Evolutionary conservation across 345 rosid genomes (phyloP), one percentile per base, ranked within the genome.

Genomic region (Eucalyptus grandis): DNA sequence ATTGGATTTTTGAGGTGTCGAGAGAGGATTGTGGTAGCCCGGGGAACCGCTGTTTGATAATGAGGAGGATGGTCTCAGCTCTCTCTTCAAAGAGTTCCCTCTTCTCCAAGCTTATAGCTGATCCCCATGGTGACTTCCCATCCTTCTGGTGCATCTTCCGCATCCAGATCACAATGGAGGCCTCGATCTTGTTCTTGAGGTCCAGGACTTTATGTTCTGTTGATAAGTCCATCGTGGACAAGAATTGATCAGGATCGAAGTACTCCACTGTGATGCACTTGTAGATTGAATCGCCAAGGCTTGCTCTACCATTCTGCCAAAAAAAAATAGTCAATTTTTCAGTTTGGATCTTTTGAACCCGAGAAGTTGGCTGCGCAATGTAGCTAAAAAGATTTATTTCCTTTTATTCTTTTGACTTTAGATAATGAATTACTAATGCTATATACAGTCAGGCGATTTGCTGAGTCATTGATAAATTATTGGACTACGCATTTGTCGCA

Each of bases 71-170:
- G 40, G 97, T 97, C 89, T 97, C 98, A 51, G 97, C 99, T 90
- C 99, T 93, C 89, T 97, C 99, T 93, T 97, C 99, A 46, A 98
- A 98, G 83, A 96, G 93, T 88, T 96, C 99, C 93, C 99, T 93
- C 90, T 97, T 98, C 95, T 97, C 99, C 93, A 98, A 89, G 91
- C 99, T 96, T 60, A 97, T 94, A 19, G 94, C 96, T n/a, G 99
- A 95, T 34, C 97, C 95, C 99, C 99, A 98, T 37, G 99, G 90
- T 53, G 99, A 93, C 91, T 96, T 98, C 56, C 90, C 94, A 50
- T 98, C 99, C 91, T 96, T 98, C 11, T 92, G 92, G 86, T 93
- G 89, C 97, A 98, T 95, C 91, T 98, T 98, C 91, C 99, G 94
- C 90, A 93, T 94, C 99, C 99, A 98, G 58, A 96, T 98, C 88